phyloP scores from a whole-genome alignment of 2,329 filamentous ascomycete species.

The Trichoderma sp. region DNA sequence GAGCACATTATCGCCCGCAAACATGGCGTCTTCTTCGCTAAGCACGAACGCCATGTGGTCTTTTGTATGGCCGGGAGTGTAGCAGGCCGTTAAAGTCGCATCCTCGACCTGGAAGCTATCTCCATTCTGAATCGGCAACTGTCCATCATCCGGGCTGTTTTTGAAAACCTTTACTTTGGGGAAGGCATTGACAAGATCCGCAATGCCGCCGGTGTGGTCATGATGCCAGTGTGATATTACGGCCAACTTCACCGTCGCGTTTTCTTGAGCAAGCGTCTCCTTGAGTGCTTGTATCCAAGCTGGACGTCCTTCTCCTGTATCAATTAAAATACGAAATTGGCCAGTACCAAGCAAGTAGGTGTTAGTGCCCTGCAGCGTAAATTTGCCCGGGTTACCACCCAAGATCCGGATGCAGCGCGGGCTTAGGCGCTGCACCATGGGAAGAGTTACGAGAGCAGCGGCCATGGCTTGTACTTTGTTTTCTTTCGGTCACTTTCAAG shows the following conservation, averaged over 20 bases:
- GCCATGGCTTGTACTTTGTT: not conserved
- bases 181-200: constrained; percentile 62
- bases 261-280: constrained; percentile 62
- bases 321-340: constrained; percentile 70
- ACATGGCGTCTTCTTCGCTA: constrained; percentile 76
- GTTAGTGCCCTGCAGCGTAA: constrained; percentile 76
- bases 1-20: constrained; percentile 85
- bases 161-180: constrained; percentile 66
- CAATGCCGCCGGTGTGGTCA: constrained; percentile 78
- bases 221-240: constrained; percentile 91
- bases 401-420: constrained; percentile 77
- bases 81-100: constrained; percentile 62
- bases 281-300: constrained; percentile 69
- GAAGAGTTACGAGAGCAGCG: constrained; percentile 55
- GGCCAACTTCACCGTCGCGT: constrained; percentile 63
- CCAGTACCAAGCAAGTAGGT: constrained; percentile 89
- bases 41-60: constrained; percentile 81
- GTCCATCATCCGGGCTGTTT: constrained; percentile 52
- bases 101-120: constrained; percentile 57
- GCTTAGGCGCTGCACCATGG: constrained; percentile 74
- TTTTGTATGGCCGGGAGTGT: constrained; percentile 65
- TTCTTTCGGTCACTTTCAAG: not conserved
- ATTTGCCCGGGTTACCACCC: constrained; percentile 87
- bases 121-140: constrained; percentile 46
- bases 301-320: constrained; percentile 80